Percentiles rank a stretch among this genome's conserved stretches.
These are phyloP conservation scores for Gossypium mustelinum DNA, from an alignment of 345 rosid genomes.

Conservation along the genomic window DNA sequence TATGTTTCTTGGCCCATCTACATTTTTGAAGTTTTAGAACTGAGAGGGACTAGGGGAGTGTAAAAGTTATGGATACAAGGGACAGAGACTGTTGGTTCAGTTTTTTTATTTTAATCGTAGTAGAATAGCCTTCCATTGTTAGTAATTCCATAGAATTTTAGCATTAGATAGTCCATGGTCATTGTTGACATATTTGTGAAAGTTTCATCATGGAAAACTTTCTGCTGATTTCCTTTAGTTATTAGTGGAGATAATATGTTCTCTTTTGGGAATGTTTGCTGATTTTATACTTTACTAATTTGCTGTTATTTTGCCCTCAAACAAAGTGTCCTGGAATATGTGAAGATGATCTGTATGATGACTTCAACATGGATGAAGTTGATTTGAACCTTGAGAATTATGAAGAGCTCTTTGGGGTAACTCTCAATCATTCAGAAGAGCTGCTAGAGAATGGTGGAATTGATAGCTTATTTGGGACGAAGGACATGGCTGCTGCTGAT, in stretches of 20 bases:
- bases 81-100: not conserved
- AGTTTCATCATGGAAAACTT: not conserved
- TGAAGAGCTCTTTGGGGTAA: conserved; percentile 89
- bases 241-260: not conserved
- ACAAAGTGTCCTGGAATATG: conserved; percentile 38
- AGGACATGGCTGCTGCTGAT: conserved; percentile 53
- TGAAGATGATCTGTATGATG: conserved; percentile 59
- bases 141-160: not conserved
- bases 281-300: conserved; percentile 12
- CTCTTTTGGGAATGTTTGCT: not conserved
- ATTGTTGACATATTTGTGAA: conserved; percentile 3
- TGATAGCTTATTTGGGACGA: conserved; percentile 69
- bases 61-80: not conserved
- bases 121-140: not conserved
- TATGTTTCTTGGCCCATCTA: not conserved
- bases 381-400: conserved; percentile 82
- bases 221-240: not conserved
- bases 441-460: conserved; percentile 84
- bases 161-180: not conserved
- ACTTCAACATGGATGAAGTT: conserved; percentile 73
- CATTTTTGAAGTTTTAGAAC: no score
- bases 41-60: not conserved
- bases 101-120: not conserved
- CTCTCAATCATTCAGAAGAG: conserved; percentile 72
- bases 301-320: conserved; percentile 46